A percentile compares a stretch with the other conserved stretches of the same genome.
Evolutionary conservation across 805 yeast species (phyloP).

Genomic region (Hemisphaericaspora nanyangensis): DNA sequence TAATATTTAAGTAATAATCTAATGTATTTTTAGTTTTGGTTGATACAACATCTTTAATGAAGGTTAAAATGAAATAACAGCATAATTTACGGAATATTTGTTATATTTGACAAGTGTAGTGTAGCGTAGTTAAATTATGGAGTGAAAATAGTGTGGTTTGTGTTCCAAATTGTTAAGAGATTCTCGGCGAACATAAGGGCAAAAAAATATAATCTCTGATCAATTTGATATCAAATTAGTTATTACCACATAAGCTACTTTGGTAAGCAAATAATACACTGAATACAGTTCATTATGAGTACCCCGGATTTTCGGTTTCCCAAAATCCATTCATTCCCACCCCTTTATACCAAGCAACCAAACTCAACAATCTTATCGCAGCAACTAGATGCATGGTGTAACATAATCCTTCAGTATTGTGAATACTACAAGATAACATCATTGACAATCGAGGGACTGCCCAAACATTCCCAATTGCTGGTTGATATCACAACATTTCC

Average conservation of each 20-base stretch:
- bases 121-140: no score
- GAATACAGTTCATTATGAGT: no score
- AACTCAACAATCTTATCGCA: slow-evolving; percentile 72
- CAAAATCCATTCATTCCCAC: slow-evolving; percentile 67
- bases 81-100: no score
- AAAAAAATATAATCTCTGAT: no score
- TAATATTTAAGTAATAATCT: slow-evolving; percentile 1
- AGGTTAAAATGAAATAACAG: neutral
- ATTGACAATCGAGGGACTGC: slow-evolving; percentile 26
- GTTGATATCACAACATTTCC: slow-evolving; percentile 19
- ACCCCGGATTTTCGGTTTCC: slow-evolving; percentile 29
- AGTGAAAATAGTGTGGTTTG: no score
- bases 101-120: no score
- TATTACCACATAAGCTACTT: no score
- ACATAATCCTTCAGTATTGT: slow-evolving; percentile 60
- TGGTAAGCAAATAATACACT: no score
- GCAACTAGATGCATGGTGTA: slow-evolving; percentile 77
- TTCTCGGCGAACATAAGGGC: no score
- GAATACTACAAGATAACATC: slow-evolving; percentile 42
- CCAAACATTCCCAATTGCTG: slow-evolving; percentile 23
- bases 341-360: slow-evolving; percentile 86
- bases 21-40: slow-evolving; percentile 6
- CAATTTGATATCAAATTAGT: no score
- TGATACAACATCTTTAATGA: neutral
- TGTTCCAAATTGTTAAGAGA: no score